Conservation (phyloP, 805 yeast genomes). For the Ascoidea rubescens region DNA sequence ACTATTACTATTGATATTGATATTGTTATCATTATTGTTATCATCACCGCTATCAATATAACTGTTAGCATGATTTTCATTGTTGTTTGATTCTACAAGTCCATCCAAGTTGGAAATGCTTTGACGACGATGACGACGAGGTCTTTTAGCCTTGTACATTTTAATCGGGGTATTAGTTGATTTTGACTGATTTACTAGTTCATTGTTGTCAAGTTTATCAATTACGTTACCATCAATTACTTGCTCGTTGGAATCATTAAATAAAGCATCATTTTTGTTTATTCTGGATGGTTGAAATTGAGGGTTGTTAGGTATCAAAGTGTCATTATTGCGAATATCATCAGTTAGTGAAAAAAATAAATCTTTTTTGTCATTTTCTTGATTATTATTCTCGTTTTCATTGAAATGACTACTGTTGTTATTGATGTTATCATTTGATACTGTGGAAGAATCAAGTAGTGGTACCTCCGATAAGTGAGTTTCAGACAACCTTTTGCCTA, state of each 20-base stretch:
- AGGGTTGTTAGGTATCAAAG: not conserved
- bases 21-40: not conserved
- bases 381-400: too few species aligned
- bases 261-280: too few species aligned
- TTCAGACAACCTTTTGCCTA: not conserved
- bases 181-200: too few species aligned
- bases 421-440: not conserved
- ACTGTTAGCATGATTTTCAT: not conserved
- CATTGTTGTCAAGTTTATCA: too few species aligned
- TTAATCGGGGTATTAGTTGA: not conserved
- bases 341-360: too few species aligned
- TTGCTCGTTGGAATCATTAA: not conserved
- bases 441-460: not conserved
- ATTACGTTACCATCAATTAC: too few species aligned
- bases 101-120: not conserved
- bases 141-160: slow-evolving; percentile 20
- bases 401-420: too few species aligned
- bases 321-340: not conserved
- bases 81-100: not conserved
- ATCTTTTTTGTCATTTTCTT: not conserved
- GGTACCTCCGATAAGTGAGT: too few species aligned
- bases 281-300: not conserved
- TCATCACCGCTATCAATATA: slow-evolving; percentile 1
- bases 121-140: slow-evolving; percentile 9
- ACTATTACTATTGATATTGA: slow-evolving; percentile 1